Percentiles rank a stretch among this genome's conserved stretches.
These are phyloP conservation scores for Aspergillus sparsus DNA, from an alignment of 495 filamentous ascomycete species.

Conservation along the genomic window DNA sequence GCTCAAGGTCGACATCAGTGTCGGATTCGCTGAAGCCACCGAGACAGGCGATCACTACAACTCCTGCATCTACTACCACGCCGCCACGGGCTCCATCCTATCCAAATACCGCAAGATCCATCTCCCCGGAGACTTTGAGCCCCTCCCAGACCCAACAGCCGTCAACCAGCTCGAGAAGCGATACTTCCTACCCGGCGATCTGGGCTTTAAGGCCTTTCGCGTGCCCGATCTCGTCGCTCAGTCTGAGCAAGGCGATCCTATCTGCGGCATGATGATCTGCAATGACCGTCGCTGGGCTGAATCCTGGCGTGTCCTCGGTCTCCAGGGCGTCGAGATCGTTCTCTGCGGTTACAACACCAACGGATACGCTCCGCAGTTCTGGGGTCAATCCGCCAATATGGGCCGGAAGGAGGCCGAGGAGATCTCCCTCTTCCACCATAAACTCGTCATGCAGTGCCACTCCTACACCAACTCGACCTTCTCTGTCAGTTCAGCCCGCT, in stretches of 20 bases:
- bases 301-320: slow-evolving; percentile 45
- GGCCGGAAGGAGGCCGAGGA: slow-evolving; percentile 40
- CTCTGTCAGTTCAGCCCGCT: slow-evolving; percentile 44
- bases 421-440: slow-evolving; percentile 47
- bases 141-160: slow-evolving; percentile 43
- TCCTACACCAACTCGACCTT: slow-evolving; percentile 53
- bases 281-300: slow-evolving; percentile 54
- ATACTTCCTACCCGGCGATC: slow-evolving; percentile 49
- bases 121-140: slow-evolving; percentile 49
- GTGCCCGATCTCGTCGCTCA: slow-evolving; percentile 42
- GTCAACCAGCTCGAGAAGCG: slow-evolving; percentile 54
- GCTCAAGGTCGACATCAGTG: slow-evolving; percentile 45
- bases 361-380: slow-evolving; percentile 44
- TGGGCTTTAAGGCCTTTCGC: slow-evolving; percentile 51
- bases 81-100: slow-evolving; percentile 37
- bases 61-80: slow-evolving; percentile 49
- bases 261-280: slow-evolving; percentile 55
- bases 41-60: slow-evolving; percentile 43
- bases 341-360: slow-evolving; percentile 52
- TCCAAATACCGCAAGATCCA: slow-evolving; percentile 54
- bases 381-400: slow-evolving; percentile 44
- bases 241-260: slow-evolving; percentile 39
- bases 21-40: slow-evolving; percentile 48
- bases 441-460: slow-evolving; percentile 46
- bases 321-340: slow-evolving; percentile 51